These are phyloP conservation scores for Rosa hybrid DNA, from an alignment of 331 rosid species.

Conservation along the genomic window DNA sequence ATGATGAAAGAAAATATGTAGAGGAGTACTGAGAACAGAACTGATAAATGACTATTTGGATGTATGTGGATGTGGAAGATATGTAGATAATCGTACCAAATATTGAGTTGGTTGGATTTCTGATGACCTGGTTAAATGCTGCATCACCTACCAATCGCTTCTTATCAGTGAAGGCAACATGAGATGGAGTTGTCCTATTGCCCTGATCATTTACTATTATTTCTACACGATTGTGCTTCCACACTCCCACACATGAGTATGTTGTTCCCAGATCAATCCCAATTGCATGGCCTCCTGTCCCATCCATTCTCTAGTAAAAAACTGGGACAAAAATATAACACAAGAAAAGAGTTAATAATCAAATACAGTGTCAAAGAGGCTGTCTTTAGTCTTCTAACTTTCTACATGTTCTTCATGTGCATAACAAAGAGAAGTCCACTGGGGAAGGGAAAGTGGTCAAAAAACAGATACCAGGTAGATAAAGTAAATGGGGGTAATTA, in stretches of 20 bases:
- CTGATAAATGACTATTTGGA: neutral
- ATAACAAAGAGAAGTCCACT: neutral
- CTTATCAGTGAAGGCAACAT: constrained; percentile 51
- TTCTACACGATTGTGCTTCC: constrained; percentile 56
- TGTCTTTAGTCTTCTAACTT: neutral
- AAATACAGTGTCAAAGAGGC: neutral
- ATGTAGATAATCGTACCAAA: constrained; percentile 43
- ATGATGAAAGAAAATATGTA: neutral
- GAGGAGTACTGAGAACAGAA: neutral
- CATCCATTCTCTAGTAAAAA: constrained; percentile 30
- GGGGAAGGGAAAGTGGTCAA: neutral
- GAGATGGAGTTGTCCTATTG: constrained; percentile 48
- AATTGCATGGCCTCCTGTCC: constrained; percentile 32
- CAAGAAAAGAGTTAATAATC: neutral
- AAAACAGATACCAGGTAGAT: neutral
- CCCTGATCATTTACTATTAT: constrained; percentile 62
- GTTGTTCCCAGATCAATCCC: constrained; percentile 62
- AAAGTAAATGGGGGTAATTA: neutral
- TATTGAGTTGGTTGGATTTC: constrained; percentile 46
- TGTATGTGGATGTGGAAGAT: neutral
- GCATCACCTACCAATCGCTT: constrained; percentile 58
- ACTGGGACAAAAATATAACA: neutral
- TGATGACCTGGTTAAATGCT: constrained; percentile 50
- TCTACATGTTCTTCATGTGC: neutral
- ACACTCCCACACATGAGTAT: constrained; percentile 63